phyloP scores from a whole-genome alignment of 73 alveolate species.

The Symbiodinium pilosum region DNA sequence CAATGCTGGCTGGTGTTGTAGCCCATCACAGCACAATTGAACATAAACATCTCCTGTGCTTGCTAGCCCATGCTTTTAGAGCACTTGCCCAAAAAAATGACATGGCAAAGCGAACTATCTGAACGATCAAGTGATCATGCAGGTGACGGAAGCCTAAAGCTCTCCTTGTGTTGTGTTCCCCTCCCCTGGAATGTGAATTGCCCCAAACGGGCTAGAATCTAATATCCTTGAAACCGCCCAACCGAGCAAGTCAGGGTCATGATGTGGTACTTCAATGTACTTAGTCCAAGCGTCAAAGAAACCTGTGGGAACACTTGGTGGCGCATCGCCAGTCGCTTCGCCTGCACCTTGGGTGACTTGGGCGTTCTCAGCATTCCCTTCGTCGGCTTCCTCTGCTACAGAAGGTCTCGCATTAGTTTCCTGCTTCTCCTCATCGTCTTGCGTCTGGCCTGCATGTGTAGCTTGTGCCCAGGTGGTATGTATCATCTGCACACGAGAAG shows the following conservation, averaged over 20 bases:
- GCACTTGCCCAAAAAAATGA: no score
- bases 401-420: neutral
- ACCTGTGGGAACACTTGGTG: neutral
- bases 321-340: neutral
- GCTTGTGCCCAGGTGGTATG: constrained; percentile 59
- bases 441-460: neutral
- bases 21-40: constrained; percentile 83
- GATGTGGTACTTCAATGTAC: no score
- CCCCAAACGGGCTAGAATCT: no score
- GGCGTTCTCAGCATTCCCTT: neutral
- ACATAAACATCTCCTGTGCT: constrained; percentile 46
- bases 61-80: no score
- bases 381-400: neutral
- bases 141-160: no score
- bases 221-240: no score
- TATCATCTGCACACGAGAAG: constrained; percentile 13
- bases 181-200: no score
- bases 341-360: neutral
- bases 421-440: neutral
- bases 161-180: no score
- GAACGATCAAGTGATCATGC: no score
- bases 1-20: constrained; percentile 25
- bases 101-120: no score
- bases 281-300: neutral
- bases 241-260: no score